phyloP scores from a whole-genome alignment of 306 rosid genomes.

The Datisca glomerata region DNA sequence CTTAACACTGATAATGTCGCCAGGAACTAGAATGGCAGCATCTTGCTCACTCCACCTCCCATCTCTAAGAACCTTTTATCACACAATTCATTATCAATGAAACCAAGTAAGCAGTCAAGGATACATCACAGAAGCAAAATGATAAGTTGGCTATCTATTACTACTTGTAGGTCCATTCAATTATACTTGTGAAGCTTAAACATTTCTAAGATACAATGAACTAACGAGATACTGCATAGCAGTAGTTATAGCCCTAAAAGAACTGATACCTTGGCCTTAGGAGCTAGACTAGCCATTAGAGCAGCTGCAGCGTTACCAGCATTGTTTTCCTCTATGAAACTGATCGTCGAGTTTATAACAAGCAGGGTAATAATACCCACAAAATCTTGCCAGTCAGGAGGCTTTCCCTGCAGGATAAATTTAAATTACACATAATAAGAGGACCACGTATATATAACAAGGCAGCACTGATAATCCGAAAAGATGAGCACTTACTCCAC shows the following conservation, averaged over 20 bases:
- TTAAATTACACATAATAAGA: background rate
- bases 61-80: slow-evolving; percentile 81
- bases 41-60: slow-evolving; percentile 95
- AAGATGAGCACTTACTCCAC: slow-evolving; percentile 56
- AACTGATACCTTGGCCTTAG: slow-evolving; percentile 12
- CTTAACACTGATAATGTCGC: slow-evolving; percentile 81
- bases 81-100: slow-evolving; percentile 9
- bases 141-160: background rate
- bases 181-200: background rate
- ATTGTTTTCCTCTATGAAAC: slow-evolving; percentile 15
- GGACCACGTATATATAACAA: background rate
- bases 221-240: background rate
- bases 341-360: slow-evolving; percentile 12
- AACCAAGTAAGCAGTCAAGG: slow-evolving; percentile 5
- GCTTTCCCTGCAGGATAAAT: slow-evolving; percentile 8
- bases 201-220: background rate
- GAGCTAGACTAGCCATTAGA: slow-evolving; percentile 14
- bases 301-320: slow-evolving; percentile 18
- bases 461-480: slow-evolving; percentile 2
- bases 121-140: slow-evolving; percentile 3
- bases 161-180: background rate
- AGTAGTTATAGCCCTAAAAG: too few relatives aligned
- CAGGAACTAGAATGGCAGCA: slow-evolving; percentile 74
- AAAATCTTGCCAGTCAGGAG: slow-evolving; percentile 16
- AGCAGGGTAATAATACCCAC: slow-evolving; percentile 12